These are phyloP conservation scores for Aspergillus phoenicis DNA, from an alignment of 2,329 filamentous ascomycete genomes.

Conservation along the genomic window DNA sequence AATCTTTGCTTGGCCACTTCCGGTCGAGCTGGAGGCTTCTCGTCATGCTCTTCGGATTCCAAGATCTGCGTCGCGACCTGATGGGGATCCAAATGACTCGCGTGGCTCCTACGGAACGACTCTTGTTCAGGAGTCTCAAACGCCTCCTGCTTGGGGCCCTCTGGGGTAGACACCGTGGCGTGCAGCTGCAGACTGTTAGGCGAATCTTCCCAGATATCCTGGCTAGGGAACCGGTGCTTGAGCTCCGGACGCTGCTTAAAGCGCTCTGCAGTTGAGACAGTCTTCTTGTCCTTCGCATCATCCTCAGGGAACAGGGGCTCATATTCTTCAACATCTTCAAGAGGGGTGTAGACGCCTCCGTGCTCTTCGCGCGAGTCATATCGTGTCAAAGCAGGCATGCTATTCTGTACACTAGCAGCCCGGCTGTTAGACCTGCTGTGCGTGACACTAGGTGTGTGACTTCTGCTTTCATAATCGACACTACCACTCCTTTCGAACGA, in stretches of 20 bases:
- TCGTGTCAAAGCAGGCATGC: conserved; percentile 54
- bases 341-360: conserved; percentile 63
- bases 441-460: conserved; percentile 56
- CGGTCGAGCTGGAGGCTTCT: conserved; percentile 48
- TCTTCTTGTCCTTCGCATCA: conserved; percentile 62
- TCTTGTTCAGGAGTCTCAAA: conserved; percentile 55
- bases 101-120: conserved; percentile 44
- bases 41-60: conserved; percentile 30
- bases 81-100: conserved; percentile 42
- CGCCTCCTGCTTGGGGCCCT: conserved; percentile 53
- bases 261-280: conserved; percentile 56
- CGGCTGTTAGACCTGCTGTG: conserved; percentile 67
- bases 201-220: conserved; percentile 96
- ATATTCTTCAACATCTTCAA: conserved; percentile 90
- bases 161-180: conserved; percentile 82
- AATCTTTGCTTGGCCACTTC: conserved; percentile 68
- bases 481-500: conserved; percentile 65
- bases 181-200: conserved; percentile 77
- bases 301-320: conserved; percentile 88
- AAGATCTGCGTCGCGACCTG: conserved; percentile 39
- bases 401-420: conserved; percentile 64
- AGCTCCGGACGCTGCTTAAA: conserved; percentile 59
- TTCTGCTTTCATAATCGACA: conserved; percentile 54
- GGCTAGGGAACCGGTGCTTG: conserved; percentile 80
- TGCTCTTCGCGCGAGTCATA: conserved; percentile 57